These are phyloP conservation scores for Hypholoma fasciculare DNA, from an alignment of 768 basidiomycete genomes.

Conservation along the genomic window DNA sequence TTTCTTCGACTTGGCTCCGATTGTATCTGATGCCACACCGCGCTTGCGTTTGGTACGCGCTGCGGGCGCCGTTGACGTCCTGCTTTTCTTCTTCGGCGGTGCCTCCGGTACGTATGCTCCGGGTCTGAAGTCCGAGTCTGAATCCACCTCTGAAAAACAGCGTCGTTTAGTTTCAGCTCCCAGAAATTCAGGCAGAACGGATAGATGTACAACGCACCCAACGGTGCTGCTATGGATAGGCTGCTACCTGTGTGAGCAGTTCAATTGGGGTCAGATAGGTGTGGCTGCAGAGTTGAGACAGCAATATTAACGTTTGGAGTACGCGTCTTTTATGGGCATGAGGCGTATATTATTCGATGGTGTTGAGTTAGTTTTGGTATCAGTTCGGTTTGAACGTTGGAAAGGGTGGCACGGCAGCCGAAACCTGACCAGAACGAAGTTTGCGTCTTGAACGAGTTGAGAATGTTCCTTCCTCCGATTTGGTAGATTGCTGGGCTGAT, in stretches of 20 bases:
- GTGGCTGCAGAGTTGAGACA: neutral
- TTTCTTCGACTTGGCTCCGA: neutral
- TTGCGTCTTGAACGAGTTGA: too few species aligned
- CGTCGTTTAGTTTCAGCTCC: too few species aligned
- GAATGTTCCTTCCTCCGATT: too few species aligned
- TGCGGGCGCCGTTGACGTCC: constrained; percentile 5
- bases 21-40: constrained; percentile 3
- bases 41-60: constrained; percentile 13
- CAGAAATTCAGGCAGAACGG: neutral
- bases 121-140: constrained; percentile 40
- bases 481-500: too few species aligned
- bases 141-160: constrained; percentile 36
- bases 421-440: too few species aligned
- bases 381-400: too few species aligned
- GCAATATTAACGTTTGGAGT: constrained; percentile 3
- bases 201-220: constrained; percentile 26
- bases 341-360: too few species aligned
- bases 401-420: neutral
- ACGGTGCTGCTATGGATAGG: constrained; percentile 32
- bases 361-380: too few species aligned
- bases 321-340: constrained; percentile 5
- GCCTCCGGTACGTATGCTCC: constrained; percentile 31
- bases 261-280: neutral
- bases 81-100: constrained; percentile 28
- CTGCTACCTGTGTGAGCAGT: constrained; percentile 26